Percentiles rank a stretch among this genome's conserved stretches.
Conservation (phyloP, 139 green algal genomes). For the Pseudopediastrum boryanum region DNA sequence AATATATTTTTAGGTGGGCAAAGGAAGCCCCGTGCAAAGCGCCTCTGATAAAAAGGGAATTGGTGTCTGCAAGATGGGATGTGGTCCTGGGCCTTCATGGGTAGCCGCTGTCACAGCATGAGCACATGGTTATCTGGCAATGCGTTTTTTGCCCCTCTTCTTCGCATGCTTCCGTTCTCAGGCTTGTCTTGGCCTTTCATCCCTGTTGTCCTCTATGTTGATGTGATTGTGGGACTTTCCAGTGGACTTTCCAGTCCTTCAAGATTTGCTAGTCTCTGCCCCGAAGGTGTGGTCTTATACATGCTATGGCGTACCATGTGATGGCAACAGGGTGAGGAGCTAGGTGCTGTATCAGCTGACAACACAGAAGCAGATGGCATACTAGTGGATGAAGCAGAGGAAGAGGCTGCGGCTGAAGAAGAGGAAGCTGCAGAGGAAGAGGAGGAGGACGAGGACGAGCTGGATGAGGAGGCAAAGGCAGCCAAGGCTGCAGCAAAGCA, state of each 20-base stretch:
- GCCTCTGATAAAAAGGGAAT: no score
- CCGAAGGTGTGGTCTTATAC: no score
- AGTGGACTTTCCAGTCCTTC: background rate
- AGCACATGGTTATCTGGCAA: no score
- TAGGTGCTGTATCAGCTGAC: background rate
- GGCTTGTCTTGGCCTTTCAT: background rate
- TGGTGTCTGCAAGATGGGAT: no score
- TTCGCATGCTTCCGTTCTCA: background rate
- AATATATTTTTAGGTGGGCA: no score
- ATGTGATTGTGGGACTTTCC: background rate
- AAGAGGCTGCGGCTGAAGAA: background rate
- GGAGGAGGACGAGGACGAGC: conserved; percentile 13
- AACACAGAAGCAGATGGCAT: conserved; percentile 32
- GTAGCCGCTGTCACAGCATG: no score
- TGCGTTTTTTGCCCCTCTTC: background rate
- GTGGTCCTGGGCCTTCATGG: no score
- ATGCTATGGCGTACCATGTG: no score
- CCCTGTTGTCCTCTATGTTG: background rate
- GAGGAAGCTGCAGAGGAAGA: background rate
- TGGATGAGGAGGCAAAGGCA: conserved; percentile 6
- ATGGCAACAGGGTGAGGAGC: conserved; percentile 31
- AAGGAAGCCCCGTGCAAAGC: no score
- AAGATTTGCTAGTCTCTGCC: background rate
- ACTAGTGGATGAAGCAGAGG: conserved; percentile 16
- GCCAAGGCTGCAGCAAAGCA: conserved; percentile 1